phyloP scores from a whole-genome alignment of 257 asterid species.

The Paulownia fortunei region DNA sequence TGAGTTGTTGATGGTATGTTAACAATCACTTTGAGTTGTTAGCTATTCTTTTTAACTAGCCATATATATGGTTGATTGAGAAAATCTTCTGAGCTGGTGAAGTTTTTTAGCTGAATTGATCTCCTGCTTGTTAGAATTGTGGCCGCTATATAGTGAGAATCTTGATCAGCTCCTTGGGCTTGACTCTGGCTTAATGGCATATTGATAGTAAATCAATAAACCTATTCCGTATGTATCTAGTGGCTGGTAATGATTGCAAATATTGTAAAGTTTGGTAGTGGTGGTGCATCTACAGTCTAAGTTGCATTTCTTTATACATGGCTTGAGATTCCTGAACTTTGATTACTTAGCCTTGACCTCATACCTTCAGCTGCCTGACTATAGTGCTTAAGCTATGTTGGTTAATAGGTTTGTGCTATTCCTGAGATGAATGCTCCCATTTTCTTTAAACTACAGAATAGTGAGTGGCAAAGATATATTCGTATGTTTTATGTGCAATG shows the following conservation, averaged over 20 bases:
- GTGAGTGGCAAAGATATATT: not conserved
- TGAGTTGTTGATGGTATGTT: conserved; percentile 14
- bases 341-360: not conserved
- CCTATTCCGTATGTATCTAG: not conserved
- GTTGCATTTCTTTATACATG: not conserved
- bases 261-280: not conserved
- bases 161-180: not conserved
- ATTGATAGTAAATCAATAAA: not conserved
- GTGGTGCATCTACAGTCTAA: not conserved
- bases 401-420: not conserved
- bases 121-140: not conserved
- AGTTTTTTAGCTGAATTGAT: not conserved
- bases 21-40: not conserved
- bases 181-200: not conserved
- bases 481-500: not conserved
- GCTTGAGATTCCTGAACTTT: not conserved
- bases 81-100: conserved; percentile 1
- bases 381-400: conserved; percentile 8
- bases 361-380: not conserved
- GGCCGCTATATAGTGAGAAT: not conserved
- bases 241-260: conserved; percentile 13
- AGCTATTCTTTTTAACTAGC: not conserved
- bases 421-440: conserved; percentile 11
- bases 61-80: not conserved
- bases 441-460: not conserved